Evolutionary conservation across 768 basidiomycete genomes (phyloP), one percentile per base, ranked within the genome.

Genomic region (Xerocomellus amylosporus): DNA sequence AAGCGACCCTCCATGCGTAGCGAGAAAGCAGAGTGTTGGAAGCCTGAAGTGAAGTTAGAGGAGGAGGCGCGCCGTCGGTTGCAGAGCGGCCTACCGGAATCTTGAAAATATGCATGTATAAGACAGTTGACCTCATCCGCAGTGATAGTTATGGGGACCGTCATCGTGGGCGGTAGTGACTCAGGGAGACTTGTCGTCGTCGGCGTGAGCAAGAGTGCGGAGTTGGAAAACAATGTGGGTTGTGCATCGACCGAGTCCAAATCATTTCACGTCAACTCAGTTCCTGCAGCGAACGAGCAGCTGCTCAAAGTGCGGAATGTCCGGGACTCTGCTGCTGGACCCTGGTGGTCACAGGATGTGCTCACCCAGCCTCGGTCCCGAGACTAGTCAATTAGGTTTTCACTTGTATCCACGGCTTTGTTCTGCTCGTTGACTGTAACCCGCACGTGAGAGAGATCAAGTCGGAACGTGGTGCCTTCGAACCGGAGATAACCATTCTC

Each of bases 61-160:
- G 30, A 60, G 55, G 43, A 40, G 51, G 33, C 34, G 15, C 20
- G 49, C 15, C 17, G 24, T 24, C 19, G 46, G 45, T 31, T 26
- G 14, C 38, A 36, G 12, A 14, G 24, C n/a, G 33, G 30, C 45
- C 51, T 19, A 89, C 90, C 90, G 31, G 89, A 90, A 62, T 93
- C 91, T 59, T 85, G 77, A 59, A 93, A 83, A 65, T 92, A 93
- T 2, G 91, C 80, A 69, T 93, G 85, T 44, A 93, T 86, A 58
- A 93, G 81, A 63, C 86, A 89, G 67, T 93, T 93, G 56, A 93
- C 78, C 67, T 93, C 88, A 60, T 92, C 90, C 36, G 90, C 86
- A 38, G 85, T 82, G 58, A 91, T 86, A 31, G 79, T 77, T 45
- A 87, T 79, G 46, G 79, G 78, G 51, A 77, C 71, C 40, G 71